These are phyloP conservation scores for Pseudocohnilembus persalinus DNA, from an alignment of 169 alveolate species.

Conservation along the genomic window DNA sequence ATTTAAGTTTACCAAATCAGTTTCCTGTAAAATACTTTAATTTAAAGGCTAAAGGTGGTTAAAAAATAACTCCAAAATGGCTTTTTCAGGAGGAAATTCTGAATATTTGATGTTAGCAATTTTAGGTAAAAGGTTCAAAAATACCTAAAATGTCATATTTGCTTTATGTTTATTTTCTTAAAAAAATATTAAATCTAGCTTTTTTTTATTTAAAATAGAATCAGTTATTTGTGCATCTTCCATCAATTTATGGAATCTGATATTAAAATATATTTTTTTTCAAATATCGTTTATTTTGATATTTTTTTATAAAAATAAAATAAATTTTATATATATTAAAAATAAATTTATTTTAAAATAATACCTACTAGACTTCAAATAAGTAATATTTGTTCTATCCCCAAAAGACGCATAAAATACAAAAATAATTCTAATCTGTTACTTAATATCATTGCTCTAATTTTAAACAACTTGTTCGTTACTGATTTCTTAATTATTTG, in stretches of 20 bases:
- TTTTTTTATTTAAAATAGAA: neutral
- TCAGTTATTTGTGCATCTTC: conserved; percentile 5
- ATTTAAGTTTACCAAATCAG: conserved; percentile 12
- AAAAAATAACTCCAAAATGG: neutral
- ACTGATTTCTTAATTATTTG: neutral
- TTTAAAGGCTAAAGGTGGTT: conserved; percentile 6
- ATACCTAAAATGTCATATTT: conserved; percentile 8
- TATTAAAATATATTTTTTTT: too few species aligned
- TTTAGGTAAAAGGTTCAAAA: conserved; percentile 1
- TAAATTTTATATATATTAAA: too few species aligned
- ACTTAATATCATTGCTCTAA: neutral
- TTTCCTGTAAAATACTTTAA: neutral
- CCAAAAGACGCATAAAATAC: conserved; percentile 13
- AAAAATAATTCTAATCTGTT: conserved; percentile 8
- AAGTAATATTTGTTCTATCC: conserved; percentile 9
- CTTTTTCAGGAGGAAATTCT: conserved; percentile 2
- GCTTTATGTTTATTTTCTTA: conserved; percentile 12
- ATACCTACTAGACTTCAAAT: conserved; percentile 3
- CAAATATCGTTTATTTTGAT: too few species aligned
- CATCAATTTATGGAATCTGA: conserved; percentile 20
- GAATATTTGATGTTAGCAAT: conserved; percentile 5
- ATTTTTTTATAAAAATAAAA: too few species aligned
- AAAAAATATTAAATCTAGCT: conserved; percentile 6
- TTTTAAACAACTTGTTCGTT: neutral
- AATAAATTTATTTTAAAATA: too few species aligned